Conservation (phyloP, 306 rosid species). For the Fragaria nilgerrensis region DNA sequence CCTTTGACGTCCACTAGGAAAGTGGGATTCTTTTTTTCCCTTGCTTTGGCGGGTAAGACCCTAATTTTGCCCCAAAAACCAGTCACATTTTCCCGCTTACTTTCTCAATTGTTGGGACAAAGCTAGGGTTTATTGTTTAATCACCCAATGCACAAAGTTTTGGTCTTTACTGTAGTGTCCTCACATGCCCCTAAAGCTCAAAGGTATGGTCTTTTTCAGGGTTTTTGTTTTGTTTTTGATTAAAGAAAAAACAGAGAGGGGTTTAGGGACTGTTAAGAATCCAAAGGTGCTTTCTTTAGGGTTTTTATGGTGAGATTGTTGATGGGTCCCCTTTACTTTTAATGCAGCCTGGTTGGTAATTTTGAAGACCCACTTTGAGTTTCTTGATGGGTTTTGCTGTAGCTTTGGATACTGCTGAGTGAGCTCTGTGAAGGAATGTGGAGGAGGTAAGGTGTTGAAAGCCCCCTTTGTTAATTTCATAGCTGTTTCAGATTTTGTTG, state of each 20-base stretch:
- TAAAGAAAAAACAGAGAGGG: slow-evolving; percentile 30
- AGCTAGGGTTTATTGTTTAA: slow-evolving; percentile 10
- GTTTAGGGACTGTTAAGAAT: slow-evolving; percentile 19
- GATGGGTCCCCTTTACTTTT: slow-evolving; percentile 61
- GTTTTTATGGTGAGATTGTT: slow-evolving; percentile 29
- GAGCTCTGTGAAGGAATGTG: slow-evolving; percentile 20
- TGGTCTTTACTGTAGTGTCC: slow-evolving; percentile 23
- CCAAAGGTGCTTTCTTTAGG: slow-evolving; percentile 18
- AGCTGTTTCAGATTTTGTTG: slow-evolving; percentile 19
- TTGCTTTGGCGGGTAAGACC: slow-evolving; percentile 65
- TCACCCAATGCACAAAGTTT: slow-evolving; percentile 16
- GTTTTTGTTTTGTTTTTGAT: slow-evolving; percentile 33
- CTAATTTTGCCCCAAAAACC: slow-evolving; percentile 22
- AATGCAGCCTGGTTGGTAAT: slow-evolving; percentile 46
- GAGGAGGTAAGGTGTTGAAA: slow-evolving; percentile 24
- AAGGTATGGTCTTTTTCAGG: slow-evolving; percentile 31
- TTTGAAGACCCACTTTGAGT: slow-evolving; percentile 38
- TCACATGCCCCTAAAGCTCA: slow-evolving; percentile 42
- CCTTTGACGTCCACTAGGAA: slow-evolving; percentile 77
- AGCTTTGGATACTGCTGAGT: slow-evolving; percentile 16
- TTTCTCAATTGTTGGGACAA: slow-evolving; percentile 20
- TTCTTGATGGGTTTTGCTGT: slow-evolving; percentile 42
- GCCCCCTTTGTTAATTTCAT: slow-evolving; percentile 4
- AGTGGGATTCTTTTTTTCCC: slow-evolving; percentile 36
- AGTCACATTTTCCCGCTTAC: slow-evolving; percentile 47